phyloP scores from a whole-genome alignment of 2,329 filamentous ascomycete species.

The Neonectria sp. region DNA sequence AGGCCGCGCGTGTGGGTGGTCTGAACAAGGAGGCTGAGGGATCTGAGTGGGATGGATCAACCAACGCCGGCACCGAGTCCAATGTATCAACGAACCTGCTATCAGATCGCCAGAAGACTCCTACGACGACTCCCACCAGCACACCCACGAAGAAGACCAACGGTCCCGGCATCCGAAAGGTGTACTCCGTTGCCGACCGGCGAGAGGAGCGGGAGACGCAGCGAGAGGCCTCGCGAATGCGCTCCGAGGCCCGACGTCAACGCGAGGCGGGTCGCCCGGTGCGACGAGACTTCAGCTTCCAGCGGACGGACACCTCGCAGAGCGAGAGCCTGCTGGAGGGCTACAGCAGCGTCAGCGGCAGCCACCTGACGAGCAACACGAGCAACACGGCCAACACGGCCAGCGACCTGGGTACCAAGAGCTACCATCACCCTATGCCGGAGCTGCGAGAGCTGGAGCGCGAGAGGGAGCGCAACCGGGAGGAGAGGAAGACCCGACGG shows the following conservation, averaged over 20 bases:
- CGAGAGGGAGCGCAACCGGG: slow-evolving; percentile 51
- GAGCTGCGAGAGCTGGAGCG: slow-evolving; percentile 60
- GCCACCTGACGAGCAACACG: slow-evolving; percentile 54
- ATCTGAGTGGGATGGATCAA: slow-evolving; percentile 82
- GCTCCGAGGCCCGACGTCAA: slow-evolving; percentile 69
- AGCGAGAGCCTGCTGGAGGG: slow-evolving; percentile 53
- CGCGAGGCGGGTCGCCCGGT: slow-evolving; percentile 65
- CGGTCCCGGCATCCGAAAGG: slow-evolving; percentile 69
- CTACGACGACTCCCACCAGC: slow-evolving; percentile 68
- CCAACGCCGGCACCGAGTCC: slow-evolving; percentile 74
- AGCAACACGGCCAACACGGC: slow-evolving; percentile 54
- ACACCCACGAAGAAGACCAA: slow-evolving; percentile 45
- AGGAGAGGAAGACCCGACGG: slow-evolving; percentile 54
- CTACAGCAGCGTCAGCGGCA: slow-evolving; percentile 54
- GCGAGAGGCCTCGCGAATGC: slow-evolving; percentile 69
- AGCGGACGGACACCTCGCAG: slow-evolving; percentile 53
- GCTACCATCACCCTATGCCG: slow-evolving; percentile 70
- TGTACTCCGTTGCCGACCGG: slow-evolving; percentile 73
- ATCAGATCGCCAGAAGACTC: slow-evolving; percentile 69
- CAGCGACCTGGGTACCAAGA: slow-evolving; percentile 70
- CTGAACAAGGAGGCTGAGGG: slow-evolving; percentile 88
- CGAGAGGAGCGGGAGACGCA: slow-evolving; percentile 67
- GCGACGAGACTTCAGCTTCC: slow-evolving; percentile 69
- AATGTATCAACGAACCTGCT: slow-evolving; percentile 76
- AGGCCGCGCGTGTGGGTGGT: slow-evolving; percentile 87